phyloP scores from a whole-genome alignment of 1,139 yeast genomes.

The Pichia sp. region DNA sequence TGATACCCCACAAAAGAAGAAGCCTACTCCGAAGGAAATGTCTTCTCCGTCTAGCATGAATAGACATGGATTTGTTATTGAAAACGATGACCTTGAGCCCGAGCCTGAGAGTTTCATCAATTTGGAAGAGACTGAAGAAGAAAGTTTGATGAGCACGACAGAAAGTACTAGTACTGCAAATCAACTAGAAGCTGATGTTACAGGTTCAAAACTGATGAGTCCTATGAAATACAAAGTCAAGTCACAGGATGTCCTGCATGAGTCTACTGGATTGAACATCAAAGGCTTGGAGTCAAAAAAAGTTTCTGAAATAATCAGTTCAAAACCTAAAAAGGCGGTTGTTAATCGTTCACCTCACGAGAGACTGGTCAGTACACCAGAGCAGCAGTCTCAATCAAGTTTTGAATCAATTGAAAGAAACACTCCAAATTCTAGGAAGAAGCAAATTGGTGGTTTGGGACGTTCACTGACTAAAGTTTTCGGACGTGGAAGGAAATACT shows the following conservation, averaged over 20 bases:
- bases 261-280: slow-evolving; percentile 10
- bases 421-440: slow-evolving; percentile 18
- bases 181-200: too few species aligned
- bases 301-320: not conserved
- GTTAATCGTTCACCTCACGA: not conserved
- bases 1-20: slow-evolving; percentile 16
- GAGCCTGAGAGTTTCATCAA: slow-evolving; percentile 25
- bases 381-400: slow-evolving; percentile 3
- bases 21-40: slow-evolving; percentile 3
- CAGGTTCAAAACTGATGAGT: slow-evolving; percentile 9
- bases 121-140: slow-evolving; percentile 24
- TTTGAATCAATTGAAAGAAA: slow-evolving; percentile 5
- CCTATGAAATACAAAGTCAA: slow-evolving; percentile 14
- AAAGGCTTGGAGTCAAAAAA: slow-evolving; percentile 5
- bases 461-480: slow-evolving; percentile 33
- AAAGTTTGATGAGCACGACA: slow-evolving; percentile 12
- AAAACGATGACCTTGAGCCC: slow-evolving; percentile 4
- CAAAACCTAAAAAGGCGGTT: not conserved
- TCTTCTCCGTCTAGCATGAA: slow-evolving; percentile 10
- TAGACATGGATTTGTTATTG: slow-evolving; percentile 16
- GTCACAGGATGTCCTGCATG: not conserved
- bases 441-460: slow-evolving; percentile 25
- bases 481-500: slow-evolving; percentile 28
- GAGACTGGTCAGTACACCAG: slow-evolving; percentile 2
- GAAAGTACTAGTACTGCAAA: not conserved